Evolutionary conservation across 73 alveolate species (phyloP).

Genomic region (Halteria grandinella): DNA sequence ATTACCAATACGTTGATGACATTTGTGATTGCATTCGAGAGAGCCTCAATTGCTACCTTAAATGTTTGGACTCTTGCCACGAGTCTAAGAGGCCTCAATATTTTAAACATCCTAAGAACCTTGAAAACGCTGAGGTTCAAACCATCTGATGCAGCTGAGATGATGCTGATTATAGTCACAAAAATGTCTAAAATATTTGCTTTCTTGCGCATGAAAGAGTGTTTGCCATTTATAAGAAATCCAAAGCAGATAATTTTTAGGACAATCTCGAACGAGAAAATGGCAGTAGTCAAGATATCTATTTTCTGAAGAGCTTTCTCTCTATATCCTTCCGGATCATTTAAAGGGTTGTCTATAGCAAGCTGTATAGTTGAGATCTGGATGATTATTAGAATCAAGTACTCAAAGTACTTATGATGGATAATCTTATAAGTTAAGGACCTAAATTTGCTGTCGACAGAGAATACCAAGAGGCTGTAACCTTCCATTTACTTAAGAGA

Average conservation of each 20-base stretch:
- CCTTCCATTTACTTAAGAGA: no score
- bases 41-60: no score
- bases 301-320: slow-evolving; percentile 4
- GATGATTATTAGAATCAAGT: slow-evolving; percentile 48
- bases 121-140: no score
- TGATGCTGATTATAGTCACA: slow-evolving; percentile 51
- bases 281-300: slow-evolving; percentile 55
- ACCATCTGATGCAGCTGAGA: no score
- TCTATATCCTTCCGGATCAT: slow-evolving; percentile 38
- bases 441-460: slow-evolving; percentile 26
- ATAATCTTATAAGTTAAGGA: not conserved
- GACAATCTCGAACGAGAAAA: slow-evolving; percentile 53
- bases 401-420: slow-evolving; percentile 2
- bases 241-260: slow-evolving; percentile 65
- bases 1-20: no score
- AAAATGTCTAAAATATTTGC: slow-evolving; percentile 66
- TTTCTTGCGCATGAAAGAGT: slow-evolving; percentile 59
- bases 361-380: slow-evolving; percentile 45
- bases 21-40: no score
- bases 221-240: slow-evolving; percentile 51
- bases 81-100: no score
- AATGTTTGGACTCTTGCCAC: no score
- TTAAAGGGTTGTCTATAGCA: slow-evolving; percentile 67
- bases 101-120: no score
- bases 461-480: slow-evolving; percentile 25